Evolutionary conservation across 192 early-diverging fungal species (phyloP).

Genomic region (Coemansia sp.): DNA sequence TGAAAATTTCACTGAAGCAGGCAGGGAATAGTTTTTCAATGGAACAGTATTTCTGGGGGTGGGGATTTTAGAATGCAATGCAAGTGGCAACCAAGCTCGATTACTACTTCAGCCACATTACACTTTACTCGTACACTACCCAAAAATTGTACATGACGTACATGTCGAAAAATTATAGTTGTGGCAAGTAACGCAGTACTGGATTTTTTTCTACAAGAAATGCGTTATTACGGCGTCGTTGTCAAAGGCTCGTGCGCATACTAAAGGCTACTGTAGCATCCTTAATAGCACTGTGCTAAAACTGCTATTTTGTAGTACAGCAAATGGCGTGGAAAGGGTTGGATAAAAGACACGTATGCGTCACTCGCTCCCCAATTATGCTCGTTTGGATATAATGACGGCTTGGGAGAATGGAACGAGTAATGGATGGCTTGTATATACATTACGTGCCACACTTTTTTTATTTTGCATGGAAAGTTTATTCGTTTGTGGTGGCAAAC

Average conservation of each 20-base stretch:
- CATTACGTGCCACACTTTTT: slow-evolving; percentile 4
- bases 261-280: too few relatives aligned
- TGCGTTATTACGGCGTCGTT: too few relatives aligned
- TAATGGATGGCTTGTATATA: slow-evolving; percentile 6
- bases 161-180: too few relatives aligned
- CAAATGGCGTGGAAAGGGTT: too few relatives aligned
- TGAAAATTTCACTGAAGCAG: too few relatives aligned
- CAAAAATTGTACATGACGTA: neutral
- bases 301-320: too few relatives aligned
- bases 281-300: too few relatives aligned
- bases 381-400: neutral
- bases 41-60: neutral
- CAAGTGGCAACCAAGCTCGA: slow-evolving; percentile 8
- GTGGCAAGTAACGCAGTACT: neutral
- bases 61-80: neutral
- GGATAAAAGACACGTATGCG: too few relatives aligned
- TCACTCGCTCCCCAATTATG: too few relatives aligned
- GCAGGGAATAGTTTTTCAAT: too few relatives aligned
- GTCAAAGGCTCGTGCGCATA: too few relatives aligned
- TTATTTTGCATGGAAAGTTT: neutral
- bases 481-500: neutral
- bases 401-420: neutral
- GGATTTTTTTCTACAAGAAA: neutral
- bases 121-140: neutral
- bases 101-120: slow-evolving; percentile 16